Evolutionary conservation across 768 basidiomycete species (phyloP).

Genomic region (Mrakia blollopis): DNA sequence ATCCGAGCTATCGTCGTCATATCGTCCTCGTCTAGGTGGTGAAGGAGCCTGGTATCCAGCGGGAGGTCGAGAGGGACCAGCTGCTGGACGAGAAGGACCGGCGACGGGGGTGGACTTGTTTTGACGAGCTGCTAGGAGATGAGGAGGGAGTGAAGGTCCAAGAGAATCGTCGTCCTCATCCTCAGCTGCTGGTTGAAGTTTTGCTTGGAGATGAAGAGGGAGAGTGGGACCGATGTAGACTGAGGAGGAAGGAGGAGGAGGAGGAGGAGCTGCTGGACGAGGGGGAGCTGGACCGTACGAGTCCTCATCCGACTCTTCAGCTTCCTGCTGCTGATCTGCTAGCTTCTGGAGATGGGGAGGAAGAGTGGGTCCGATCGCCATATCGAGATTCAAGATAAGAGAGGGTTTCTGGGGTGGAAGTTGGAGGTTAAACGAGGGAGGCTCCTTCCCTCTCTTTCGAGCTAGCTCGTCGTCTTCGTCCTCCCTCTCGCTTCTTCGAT

Average conservation of each 20-base stretch:
- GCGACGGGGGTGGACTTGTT: slow-evolving; percentile 36
- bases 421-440: not conserved
- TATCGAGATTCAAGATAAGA: not conserved
- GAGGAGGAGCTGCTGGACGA: not conserved
- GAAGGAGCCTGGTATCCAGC: slow-evolving; percentile 33
- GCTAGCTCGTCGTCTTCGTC: not conserved
- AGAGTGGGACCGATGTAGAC: slow-evolving; percentile 44
- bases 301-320: slow-evolving; percentile 22
- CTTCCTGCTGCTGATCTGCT: not conserved
- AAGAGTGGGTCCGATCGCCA: slow-evolving; percentile 29
- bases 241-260: slow-evolving; percentile 7
- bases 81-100: slow-evolving; percentile 37
- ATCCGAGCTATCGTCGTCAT: slow-evolving; percentile 59
- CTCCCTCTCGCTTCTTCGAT: too few species aligned
- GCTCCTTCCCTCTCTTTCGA: not conserved
- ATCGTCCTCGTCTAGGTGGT: slow-evolving; percentile 22
- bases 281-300: slow-evolving; percentile 24
- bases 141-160: slow-evolving; percentile 68
- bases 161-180: slow-evolving; percentile 66
- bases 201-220: slow-evolving; percentile 42
- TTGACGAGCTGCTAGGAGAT: slow-evolving; percentile 50
- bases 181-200: slow-evolving; percentile 29
- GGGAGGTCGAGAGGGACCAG: slow-evolving; percentile 23
- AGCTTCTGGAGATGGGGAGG: slow-evolving; percentile 27
- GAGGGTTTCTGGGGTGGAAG: not conserved